These are phyloP conservation scores for Castanospermum australe DNA, from an alignment of 306 rosid species.

Conservation along the genomic window DNA sequence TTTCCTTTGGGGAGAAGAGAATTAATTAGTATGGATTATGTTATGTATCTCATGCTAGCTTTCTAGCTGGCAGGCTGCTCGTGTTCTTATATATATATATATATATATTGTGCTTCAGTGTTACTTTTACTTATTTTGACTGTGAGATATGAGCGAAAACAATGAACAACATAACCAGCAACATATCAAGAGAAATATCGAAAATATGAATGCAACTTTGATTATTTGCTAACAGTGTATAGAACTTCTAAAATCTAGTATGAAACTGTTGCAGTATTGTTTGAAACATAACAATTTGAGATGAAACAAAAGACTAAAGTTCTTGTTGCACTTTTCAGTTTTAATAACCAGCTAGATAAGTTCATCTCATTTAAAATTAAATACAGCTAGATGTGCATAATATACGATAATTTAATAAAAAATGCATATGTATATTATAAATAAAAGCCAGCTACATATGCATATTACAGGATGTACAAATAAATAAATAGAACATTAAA, in stretches of 20 bases:
- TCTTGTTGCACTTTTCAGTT: background rate
- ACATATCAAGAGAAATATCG: background rate
- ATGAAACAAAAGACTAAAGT: background rate
- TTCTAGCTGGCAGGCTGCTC: background rate
- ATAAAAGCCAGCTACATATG: background rate
- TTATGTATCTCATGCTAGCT: background rate
- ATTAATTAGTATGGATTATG: background rate
- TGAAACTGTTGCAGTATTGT: background rate
- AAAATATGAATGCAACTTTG: background rate
- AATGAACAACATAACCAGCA: background rate
- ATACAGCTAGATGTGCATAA: too few relatives aligned
- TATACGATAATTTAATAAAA: too few relatives aligned
- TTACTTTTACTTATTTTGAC: background rate
- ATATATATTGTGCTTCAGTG: background rate
- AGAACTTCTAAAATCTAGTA: background rate
- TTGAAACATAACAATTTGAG: background rate
- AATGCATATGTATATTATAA: background rate
- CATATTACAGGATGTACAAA: background rate
- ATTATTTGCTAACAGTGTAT: background rate
- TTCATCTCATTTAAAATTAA: background rate
- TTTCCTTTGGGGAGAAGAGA: background rate
- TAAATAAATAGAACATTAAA: background rate
- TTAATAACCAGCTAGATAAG: background rate
- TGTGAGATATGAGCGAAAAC: background rate
- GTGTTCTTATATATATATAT: too few relatives aligned